Conservation (phyloP, 2,329 filamentous ascomycete species). For the Penicillium sp. region DNA sequence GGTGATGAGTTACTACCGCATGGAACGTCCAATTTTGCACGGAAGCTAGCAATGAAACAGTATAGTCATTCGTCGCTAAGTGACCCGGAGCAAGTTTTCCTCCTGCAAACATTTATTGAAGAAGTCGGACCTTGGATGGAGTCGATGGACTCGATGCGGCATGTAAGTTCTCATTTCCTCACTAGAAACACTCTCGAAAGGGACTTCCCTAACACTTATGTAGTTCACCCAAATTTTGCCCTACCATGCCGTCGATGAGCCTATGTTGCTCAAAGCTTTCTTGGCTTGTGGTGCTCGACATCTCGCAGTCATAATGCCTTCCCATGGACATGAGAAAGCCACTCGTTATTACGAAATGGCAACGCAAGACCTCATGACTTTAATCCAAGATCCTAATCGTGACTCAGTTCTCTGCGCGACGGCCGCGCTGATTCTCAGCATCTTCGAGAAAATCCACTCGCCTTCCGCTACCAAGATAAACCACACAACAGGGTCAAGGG, state of each 20-base stretch:
- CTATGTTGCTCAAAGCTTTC: slow-evolving; percentile 87
- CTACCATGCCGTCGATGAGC: slow-evolving; percentile 77
- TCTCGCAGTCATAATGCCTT: slow-evolving; percentile 70
- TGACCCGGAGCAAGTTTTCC: slow-evolving; percentile 77
- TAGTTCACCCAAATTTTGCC: slow-evolving; percentile 82
- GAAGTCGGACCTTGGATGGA: slow-evolving; percentile 96
- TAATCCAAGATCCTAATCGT: slow-evolving; percentile 80
- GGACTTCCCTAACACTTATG: no score
- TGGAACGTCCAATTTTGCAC: slow-evolving; percentile 39
- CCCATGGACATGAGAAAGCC: slow-evolving; percentile 76
- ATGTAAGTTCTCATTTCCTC: slow-evolving; percentile 52
- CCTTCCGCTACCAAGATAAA: slow-evolving; percentile 80
- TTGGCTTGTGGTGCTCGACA: slow-evolving; percentile 87
- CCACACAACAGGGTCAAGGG: slow-evolving; percentile 82
- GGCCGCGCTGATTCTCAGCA: slow-evolving; percentile 84
- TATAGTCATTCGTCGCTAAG: slow-evolving; percentile 67
- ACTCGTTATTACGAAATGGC: slow-evolving; percentile 84
- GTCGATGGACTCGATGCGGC: slow-evolving; percentile 80
- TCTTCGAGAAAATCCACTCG: slow-evolving; percentile 92
- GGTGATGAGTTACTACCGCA: slow-evolving; percentile 32
- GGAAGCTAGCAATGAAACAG: slow-evolving; percentile 45
- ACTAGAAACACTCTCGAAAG: slow-evolving; percentile 7
- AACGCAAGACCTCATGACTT: slow-evolving; percentile 74
- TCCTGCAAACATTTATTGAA: slow-evolving; percentile 90
- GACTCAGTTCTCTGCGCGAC: slow-evolving; percentile 84